These are phyloP conservation scores for Flaveria robusta DNA, from an alignment of 129 eudicot genomes.

Conservation along the genomic window DNA sequence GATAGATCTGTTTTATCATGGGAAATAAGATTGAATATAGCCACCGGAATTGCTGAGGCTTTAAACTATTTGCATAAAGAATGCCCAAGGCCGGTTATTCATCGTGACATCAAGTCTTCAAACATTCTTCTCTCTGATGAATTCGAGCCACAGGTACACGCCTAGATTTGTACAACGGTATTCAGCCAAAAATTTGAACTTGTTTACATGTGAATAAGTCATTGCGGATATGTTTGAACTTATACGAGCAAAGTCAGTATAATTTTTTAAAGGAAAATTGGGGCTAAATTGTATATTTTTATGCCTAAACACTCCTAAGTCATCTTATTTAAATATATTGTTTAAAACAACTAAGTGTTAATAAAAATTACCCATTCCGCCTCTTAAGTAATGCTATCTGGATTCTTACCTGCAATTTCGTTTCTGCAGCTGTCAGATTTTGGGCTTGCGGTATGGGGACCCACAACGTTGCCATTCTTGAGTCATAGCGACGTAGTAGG, in stretches of 20 bases:
- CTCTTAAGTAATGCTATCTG: too few species aligned
- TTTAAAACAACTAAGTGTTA: not conserved
- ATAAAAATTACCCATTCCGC: too few species aligned
- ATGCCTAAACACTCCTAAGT: not conserved
- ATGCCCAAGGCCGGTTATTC: slow-evolving; percentile 69
- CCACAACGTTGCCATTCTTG: slow-evolving; percentile 57
- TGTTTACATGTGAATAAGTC: not conserved
- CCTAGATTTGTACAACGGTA: not conserved
- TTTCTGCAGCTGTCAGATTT: slow-evolving; percentile 72
- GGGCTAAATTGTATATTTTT: not conserved
- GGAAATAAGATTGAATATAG: slow-evolving; percentile 71
- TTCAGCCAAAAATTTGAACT: not conserved
- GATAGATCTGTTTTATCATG: slow-evolving; percentile 56
- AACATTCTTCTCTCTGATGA: slow-evolving; percentile 82
- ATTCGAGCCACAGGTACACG: slow-evolving; percentile 73
- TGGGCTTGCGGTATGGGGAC: slow-evolving; percentile 94
- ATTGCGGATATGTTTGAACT: not conserved
- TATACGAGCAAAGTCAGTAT: not conserved
- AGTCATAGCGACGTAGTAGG: slow-evolving; percentile 83
- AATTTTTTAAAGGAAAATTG: not conserved
- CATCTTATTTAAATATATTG: too few species aligned
- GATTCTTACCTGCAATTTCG: not conserved
- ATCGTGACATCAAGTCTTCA: slow-evolving; percentile 89
- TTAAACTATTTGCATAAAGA: slow-evolving; percentile 73
- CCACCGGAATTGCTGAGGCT: slow-evolving; percentile 84